Percentiles rank a stretch among this genome's conserved stretches.
These are phyloP conservation scores for Torulaspora quercuum DNA, from an alignment of 805 yeast genomes.

Conservation along the genomic window DNA sequence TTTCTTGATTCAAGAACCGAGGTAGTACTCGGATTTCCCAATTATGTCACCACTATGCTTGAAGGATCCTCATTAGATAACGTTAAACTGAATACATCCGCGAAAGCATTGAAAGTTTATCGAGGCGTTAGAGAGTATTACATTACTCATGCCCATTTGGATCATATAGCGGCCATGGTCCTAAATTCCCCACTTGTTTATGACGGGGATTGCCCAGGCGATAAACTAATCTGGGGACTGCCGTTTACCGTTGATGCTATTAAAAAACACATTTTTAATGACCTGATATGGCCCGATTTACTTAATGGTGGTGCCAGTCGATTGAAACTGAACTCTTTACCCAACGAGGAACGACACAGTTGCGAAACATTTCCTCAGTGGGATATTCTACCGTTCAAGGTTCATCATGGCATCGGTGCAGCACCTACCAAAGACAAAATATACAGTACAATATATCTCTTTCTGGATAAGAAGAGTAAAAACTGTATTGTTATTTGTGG, in stretches of 20 bases:
- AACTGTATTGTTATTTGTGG: conserved; percentile 65
- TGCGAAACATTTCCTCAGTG: conserved; percentile 25
- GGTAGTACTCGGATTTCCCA: conserved; percentile 22
- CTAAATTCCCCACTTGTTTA: conserved; percentile 59
- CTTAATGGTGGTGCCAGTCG: conserved; percentile 28
- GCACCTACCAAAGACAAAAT: conserved; percentile 16
- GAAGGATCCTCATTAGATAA: conserved; percentile 1
- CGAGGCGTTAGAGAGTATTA: conserved; percentile 44
- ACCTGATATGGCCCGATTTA: conserved; percentile 73
- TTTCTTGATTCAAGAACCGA: conserved; percentile 16
- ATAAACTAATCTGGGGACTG: conserved; percentile 54
- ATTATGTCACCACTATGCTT: conserved; percentile 6
- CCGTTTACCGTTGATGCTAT: conserved; percentile 51
- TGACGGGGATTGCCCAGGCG: conserved; percentile 17
- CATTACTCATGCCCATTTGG: conserved; percentile 81
- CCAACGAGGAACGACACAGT: conserved; percentile 11
- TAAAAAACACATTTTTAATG: conserved; percentile 62
- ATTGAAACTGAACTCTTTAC: conserved; percentile 18
- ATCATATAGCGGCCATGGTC: conserved; percentile 67
- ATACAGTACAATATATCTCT: conserved; percentile 57
- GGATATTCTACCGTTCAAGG: conserved; percentile 37
- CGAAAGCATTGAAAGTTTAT: conserved; percentile 36
- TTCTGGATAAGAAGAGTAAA: conserved; percentile 39
- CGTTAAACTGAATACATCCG: conserved; percentile 24
- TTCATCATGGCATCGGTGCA: conserved; percentile 44